These are phyloP conservation scores for Quercus mongolica DNA, from an alignment of 306 rosid species.

Conservation along the genomic window DNA sequence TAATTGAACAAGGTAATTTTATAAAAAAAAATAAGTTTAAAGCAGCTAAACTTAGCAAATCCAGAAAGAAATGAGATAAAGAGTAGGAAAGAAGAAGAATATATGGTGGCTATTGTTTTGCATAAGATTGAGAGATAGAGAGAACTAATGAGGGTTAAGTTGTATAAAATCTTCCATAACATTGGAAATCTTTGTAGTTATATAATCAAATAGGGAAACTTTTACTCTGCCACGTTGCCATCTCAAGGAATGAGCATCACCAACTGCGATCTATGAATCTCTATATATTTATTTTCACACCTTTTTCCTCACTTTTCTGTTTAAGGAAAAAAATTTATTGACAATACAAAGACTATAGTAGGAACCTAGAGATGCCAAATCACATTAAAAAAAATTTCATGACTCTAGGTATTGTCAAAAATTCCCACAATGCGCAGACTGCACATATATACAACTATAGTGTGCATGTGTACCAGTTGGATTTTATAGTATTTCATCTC, in stretches of 20 bases:
- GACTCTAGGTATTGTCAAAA: not conserved
- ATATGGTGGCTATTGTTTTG: not conserved
- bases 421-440: not conserved
- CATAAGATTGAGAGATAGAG: not conserved
- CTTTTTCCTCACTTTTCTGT: not conserved
- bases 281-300: not conserved
- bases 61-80: not conserved
- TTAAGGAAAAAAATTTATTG: not conserved
- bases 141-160: not conserved
- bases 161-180: not conserved
- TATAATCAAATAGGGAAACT: not conserved
- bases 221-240: not conserved
- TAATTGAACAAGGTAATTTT: not conserved
- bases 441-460: not conserved
- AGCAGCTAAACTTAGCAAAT: not conserved
- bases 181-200: too few relatives aligned
- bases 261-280: not conserved
- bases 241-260: not conserved
- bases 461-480: not conserved
- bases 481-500: not conserved
- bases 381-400: not conserved
- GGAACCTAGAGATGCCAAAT: not conserved
- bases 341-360: not conserved
- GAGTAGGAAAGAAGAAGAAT: not conserved
- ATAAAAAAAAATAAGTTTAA: not conserved